phyloP scores from a whole-genome alignment of 2,329 filamentous ascomycete genomes.

The Colletotrichum orchidophilum region DNA sequence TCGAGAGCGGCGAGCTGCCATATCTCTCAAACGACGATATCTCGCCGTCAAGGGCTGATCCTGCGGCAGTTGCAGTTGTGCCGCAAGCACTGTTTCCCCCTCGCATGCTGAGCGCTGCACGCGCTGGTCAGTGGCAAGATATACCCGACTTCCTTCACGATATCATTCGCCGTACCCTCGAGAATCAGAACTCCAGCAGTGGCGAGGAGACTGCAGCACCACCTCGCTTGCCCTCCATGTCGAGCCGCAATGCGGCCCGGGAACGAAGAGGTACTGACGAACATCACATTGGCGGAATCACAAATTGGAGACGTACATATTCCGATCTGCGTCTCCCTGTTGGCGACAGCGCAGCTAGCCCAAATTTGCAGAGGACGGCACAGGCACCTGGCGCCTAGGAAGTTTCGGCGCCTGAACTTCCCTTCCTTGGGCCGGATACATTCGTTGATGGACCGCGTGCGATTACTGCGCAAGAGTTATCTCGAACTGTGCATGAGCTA shows the following conservation, averaged over 20 bases:
- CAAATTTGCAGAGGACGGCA: slow-evolving; percentile 41
- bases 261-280: slow-evolving; percentile 30
- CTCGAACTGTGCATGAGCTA: not conserved
- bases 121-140: slow-evolving; percentile 65
- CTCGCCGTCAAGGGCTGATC: slow-evolving; percentile 47
- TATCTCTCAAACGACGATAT: slow-evolving; percentile 53
- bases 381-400: slow-evolving; percentile 43
- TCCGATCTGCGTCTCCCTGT: slow-evolving; percentile 53
- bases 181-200: slow-evolving; percentile 43
- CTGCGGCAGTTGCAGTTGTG: slow-evolving; percentile 37
- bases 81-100: slow-evolving; percentile 56
- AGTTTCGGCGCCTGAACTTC: not conserved
- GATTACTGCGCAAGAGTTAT: not conserved
- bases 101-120: slow-evolving; percentile 63
- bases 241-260: slow-evolving; percentile 10
- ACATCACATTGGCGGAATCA: slow-evolving; percentile 13
- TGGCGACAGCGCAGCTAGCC: slow-evolving; percentile 39
- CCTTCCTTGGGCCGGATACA: not conserved
- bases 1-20: slow-evolving; percentile 68
- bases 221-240: not conserved
- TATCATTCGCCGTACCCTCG: slow-evolving; percentile 59
- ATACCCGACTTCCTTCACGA: slow-evolving; percentile 66
- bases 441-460: not conserved
- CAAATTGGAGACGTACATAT: slow-evolving; percentile 38
- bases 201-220: slow-evolving; percentile 4